Evolutionary conservation across 2,329 filamentous ascomycete genomes (phyloP).

Genomic region (Penicillium frequentans): DNA sequence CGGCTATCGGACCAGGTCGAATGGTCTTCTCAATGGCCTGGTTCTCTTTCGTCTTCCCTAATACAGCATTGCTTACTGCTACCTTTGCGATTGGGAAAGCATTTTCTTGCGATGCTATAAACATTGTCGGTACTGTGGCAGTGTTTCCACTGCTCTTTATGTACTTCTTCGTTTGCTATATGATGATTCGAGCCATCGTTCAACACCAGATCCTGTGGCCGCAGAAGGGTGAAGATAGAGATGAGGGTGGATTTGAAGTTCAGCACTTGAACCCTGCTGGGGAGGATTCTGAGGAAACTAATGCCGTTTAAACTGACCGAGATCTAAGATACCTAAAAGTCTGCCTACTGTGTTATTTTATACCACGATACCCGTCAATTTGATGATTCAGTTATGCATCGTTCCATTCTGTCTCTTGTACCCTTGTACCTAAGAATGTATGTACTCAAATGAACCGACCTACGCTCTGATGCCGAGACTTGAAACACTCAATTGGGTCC

Average conservation of each 20-base stretch:
- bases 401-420: not conserved
- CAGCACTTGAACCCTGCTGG: constrained; percentile 30
- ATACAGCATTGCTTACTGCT: constrained; percentile 71
- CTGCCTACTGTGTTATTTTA: not conserved
- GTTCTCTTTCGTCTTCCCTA: constrained; percentile 81
- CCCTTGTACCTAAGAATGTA: too few species aligned
- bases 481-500: too few species aligned
- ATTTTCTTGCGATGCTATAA: constrained; percentile 59
- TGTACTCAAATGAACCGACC: too few species aligned
- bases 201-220: constrained; percentile 74
- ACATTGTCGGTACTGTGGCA: constrained; percentile 68
- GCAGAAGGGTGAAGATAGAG: constrained; percentile 65
- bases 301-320: constrained; percentile 11
- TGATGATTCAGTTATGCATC: not conserved
- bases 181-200: constrained; percentile 70
- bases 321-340: not conserved
- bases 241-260: constrained; percentile 59
- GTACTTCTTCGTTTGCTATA: constrained; percentile 67
- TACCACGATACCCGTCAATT: not conserved
- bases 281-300: constrained; percentile 14
- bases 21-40: constrained; percentile 82
- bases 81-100: constrained; percentile 70
- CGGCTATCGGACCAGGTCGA: constrained; percentile 59
- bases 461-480: too few species aligned
- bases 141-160: constrained; percentile 64